Percentiles rank a stretch among this genome's conserved stretches.
Conservation (phyloP, 1,139 yeast species). For the Suhomyces ambrosiae region DNA sequence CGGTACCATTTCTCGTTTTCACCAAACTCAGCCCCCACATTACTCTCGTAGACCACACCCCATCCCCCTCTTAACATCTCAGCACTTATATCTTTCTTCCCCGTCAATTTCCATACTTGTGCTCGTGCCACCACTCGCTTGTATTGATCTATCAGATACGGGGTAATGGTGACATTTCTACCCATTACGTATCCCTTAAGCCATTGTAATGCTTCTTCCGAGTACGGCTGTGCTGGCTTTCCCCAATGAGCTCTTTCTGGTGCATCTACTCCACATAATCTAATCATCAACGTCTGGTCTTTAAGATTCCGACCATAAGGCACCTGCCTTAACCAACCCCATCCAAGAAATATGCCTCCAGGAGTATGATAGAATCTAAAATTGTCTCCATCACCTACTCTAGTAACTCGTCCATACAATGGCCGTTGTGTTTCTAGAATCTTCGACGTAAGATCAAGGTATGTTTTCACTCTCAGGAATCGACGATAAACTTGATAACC, state of each 20-base stretch:
- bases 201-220: conserved; percentile 86
- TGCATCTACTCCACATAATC: conserved; percentile 96
- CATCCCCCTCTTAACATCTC: conserved; percentile 85
- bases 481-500: conserved; percentile 37
- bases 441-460: conserved; percentile 43
- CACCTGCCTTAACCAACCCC: conserved; percentile 82
- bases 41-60: conserved; percentile 87
- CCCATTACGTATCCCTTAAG: conserved; percentile 65
- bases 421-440: conserved; percentile 34
- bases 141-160: conserved; percentile 84
- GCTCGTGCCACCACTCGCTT: conserved; percentile 86
- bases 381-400: conserved; percentile 97
- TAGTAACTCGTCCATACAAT: conserved; percentile 78
- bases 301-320: conserved; percentile 51
- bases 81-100: conserved; percentile 76
- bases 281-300: conserved; percentile 62
- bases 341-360: conserved; percentile 83
- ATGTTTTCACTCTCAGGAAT: conserved; percentile 36
- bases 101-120: conserved; percentile 71
- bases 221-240: conserved; percentile 84
- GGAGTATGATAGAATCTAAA: conserved; percentile 92
- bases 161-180: conserved; percentile 68
- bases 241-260: conserved; percentile 97
- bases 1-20: conserved; percentile 65
- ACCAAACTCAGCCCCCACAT: conserved; percentile 82